Evolutionary conservation across 768 basidiomycete species (phyloP).

Genomic region (Mycena olivaceomarginata): DNA sequence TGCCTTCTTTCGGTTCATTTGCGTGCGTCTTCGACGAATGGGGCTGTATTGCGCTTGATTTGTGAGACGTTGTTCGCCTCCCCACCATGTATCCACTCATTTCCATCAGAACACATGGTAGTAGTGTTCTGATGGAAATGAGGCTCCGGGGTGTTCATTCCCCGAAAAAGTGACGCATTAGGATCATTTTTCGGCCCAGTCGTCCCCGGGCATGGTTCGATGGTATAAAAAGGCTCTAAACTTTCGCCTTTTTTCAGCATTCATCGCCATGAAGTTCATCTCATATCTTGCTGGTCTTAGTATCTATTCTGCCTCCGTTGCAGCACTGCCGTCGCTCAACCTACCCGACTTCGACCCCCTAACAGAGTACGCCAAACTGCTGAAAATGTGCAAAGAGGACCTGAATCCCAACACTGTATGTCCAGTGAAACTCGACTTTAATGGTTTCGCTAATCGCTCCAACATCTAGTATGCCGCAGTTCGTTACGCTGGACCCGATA

Average conservation of each 20-base stretch:
- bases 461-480: conserved; percentile 4
- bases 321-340: conserved; percentile 2
- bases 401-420: background rate
- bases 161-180: background rate
- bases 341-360: background rate
- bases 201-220: background rate
- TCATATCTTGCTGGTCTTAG: conserved; percentile 4
- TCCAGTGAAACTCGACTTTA: background rate
- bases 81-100: no score
- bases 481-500: background rate
- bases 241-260: background rate
- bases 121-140: no score
- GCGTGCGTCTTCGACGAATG: no score
- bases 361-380: conserved; percentile 3
- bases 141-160: no score
- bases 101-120: no score
- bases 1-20: no score
- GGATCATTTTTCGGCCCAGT: background rate
- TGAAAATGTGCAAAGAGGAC: background rate
- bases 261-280: conserved; percentile 3
- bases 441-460: background rate
- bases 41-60: no score
- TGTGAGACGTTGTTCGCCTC: no score
- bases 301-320: background rate
- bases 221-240: background rate